These are phyloP conservation scores for Globisporangium heterothallicum DNA, from an alignment of 352 stramenopile species.

Conservation along the genomic window DNA sequence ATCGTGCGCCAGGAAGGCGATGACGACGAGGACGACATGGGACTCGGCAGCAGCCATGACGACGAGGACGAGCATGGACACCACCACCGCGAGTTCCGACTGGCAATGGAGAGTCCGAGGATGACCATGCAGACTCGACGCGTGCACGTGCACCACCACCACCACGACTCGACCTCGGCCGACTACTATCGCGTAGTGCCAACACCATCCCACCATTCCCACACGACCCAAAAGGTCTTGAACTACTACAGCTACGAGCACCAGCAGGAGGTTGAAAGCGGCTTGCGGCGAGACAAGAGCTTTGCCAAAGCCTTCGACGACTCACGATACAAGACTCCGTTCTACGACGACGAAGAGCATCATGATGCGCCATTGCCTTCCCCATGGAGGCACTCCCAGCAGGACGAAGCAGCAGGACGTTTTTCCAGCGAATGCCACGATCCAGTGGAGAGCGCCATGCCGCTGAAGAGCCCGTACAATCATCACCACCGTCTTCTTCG, in stretches of 20 bases:
- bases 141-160: not conserved
- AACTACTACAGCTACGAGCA: slow-evolving; percentile 10
- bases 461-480: not conserved
- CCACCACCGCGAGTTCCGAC: not conserved
- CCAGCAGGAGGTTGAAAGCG: slow-evolving; percentile 1
- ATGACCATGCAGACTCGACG: not conserved
- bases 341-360: not conserved
- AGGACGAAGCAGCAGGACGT: not conserved
- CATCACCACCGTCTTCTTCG: not conserved
- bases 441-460: not conserved
- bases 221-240: not conserved
- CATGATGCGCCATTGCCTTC: not conserved
- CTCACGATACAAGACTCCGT: slow-evolving; percentile 1
- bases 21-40: slow-evolving; percentile 1
- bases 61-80: slow-evolving; percentile 7
- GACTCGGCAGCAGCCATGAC: too few relatives aligned
- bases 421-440: too few relatives aligned
- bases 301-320: not conserved
- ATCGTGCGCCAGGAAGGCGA: slow-evolving; percentile 43
- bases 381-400: slow-evolving; percentile 1
- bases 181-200: not conserved
- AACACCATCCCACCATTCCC: not conserved
- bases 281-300: not conserved
- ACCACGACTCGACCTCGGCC: not conserved
- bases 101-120: too few relatives aligned